Percentiles rank a stretch among this genome's conserved stretches.
phyloP scores from a whole-genome alignment of 225 moss, liverwort and hornwort species.

The Lunularia cruciata region DNA sequence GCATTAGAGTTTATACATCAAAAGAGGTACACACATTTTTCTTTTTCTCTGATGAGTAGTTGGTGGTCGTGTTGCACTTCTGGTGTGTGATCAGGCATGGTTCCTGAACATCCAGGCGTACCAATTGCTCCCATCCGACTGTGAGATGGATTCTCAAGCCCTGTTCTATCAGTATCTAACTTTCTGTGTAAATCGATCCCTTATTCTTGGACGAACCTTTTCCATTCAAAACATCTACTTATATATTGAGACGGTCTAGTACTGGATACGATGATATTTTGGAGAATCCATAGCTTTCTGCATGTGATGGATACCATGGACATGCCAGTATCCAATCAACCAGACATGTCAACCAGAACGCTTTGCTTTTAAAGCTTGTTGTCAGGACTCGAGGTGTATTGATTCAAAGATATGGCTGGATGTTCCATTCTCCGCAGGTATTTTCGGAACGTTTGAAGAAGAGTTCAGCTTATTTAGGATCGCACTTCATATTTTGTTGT shows the following conservation, averaged over 20 bases:
- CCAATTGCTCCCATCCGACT: slow-evolving; percentile 17
- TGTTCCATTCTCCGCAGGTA: too few relatives aligned
- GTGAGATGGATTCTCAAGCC: slow-evolving; percentile 19
- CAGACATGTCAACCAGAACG: too few relatives aligned
- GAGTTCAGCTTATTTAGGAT: too few relatives aligned
- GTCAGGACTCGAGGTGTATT: too few relatives aligned
- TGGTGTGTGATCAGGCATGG: slow-evolving; percentile 19
- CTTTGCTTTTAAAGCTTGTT: too few relatives aligned
- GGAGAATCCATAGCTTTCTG: neutral
- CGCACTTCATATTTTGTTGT: too few relatives aligned
- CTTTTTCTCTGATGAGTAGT: slow-evolving; percentile 17
- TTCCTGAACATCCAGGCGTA: slow-evolving; percentile 21
- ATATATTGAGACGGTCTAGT: neutral
- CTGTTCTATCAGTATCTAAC: slow-evolving; percentile 5
- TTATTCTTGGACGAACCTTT: neutral
- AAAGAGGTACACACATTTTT: slow-evolving; percentile 10
- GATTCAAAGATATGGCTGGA: too few relatives aligned
- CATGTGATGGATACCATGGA: neutral
- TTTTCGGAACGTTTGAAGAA: too few relatives aligned
- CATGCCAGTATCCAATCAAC: too few relatives aligned
- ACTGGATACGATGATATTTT: neutral
- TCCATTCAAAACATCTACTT: neutral
- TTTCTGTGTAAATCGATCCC: slow-evolving; percentile 9
- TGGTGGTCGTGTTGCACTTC: slow-evolving; percentile 20
- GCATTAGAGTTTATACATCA: slow-evolving; percentile 11